Percentiles rank a stretch among this genome's conserved stretches.
phyloP scores from a whole-genome alignment of 1,139 yeast species.

The Blastobotrys arbuscula region DNA sequence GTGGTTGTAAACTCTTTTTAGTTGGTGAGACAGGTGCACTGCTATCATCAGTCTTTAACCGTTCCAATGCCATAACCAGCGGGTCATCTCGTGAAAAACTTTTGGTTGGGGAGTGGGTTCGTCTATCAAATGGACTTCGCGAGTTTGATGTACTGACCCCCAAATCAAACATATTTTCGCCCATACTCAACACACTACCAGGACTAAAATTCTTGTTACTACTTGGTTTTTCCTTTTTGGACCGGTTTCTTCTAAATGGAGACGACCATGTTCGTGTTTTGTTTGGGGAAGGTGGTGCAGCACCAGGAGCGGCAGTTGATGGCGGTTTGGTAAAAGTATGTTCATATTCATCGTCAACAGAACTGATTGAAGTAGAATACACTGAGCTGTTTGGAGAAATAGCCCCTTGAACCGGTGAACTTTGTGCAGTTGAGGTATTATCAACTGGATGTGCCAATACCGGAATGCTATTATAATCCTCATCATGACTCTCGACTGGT shows the following conservation, averaged over 20 bases:
- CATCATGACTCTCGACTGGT: conserved; percentile 5
- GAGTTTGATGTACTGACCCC: conserved; percentile 21
- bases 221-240: conserved; percentile 27
- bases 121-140: conserved; percentile 19
- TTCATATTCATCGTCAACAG: conserved; percentile 18
- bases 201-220: conserved; percentile 4
- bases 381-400: conserved; percentile 30
- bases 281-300: background rate
- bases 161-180: conserved; percentile 33
- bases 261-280: conserved; percentile 38
- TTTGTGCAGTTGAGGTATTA: conserved; percentile 21
- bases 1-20: conserved; percentile 23
- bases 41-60: conserved; percentile 43
- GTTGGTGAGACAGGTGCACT: conserved; percentile 14
- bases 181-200: conserved; percentile 28
- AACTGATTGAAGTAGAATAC: conserved; percentile 30
- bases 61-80: conserved; percentile 56
- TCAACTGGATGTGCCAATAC: conserved; percentile 19
- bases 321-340: background rate
- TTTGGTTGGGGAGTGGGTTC: conserved; percentile 25
- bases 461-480: conserved; percentile 17
- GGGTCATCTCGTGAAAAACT: conserved; percentile 37
- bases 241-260: conserved; percentile 33
- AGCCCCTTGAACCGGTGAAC: conserved; percentile 27
- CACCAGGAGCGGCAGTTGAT: background rate